Evolutionary conservation across 2,329 filamentous ascomycete species (phyloP).

Genomic region (Aaosphaeria arxii): DNA sequence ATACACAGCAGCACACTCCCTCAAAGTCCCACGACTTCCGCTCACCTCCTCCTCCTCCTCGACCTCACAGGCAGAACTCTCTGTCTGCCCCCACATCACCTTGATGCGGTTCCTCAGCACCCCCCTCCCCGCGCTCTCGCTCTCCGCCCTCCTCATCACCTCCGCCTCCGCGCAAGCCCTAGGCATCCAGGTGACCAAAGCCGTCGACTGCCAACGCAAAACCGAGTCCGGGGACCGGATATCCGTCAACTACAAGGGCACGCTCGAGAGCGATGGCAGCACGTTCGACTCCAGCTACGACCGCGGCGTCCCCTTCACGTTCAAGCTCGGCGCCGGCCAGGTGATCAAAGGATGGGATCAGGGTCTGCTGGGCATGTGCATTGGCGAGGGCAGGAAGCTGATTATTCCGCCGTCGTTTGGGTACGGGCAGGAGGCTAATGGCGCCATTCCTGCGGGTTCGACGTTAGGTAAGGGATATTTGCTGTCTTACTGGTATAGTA

Average conservation of each 20-base stretch:
- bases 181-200: slow-evolving; percentile 42
- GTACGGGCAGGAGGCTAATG: slow-evolving; percentile 73
- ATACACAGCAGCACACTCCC: neutral
- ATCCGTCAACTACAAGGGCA: slow-evolving; percentile 50
- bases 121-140: slow-evolving; percentile 17
- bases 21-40: neutral
- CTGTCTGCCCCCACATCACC: slow-evolving; percentile 2
- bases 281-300: slow-evolving; percentile 86
- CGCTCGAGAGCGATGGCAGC: slow-evolving; percentile 57
- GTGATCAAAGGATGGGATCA: slow-evolving; percentile 96
- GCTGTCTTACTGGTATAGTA: too few relatives aligned
- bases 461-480: slow-evolving; percentile 63
- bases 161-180: slow-evolving; percentile 24
- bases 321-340: slow-evolving; percentile 73
- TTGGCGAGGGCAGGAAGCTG: slow-evolving; percentile 84
- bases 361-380: slow-evolving; percentile 89
- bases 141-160: slow-evolving; percentile 19
- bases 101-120: slow-evolving; percentile 25
- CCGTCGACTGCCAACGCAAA: slow-evolving; percentile 43
- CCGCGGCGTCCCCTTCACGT: slow-evolving; percentile 70
- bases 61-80: neutral
- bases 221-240: slow-evolving; percentile 47
- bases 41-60: neutral
- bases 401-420: slow-evolving; percentile 85
- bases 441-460: slow-evolving; percentile 74